A percentile compares a stretch with the other conserved stretches of the same genome.
These are phyloP conservation scores for Fusarium sp. DNA, from an alignment of 2,329 filamentous ascomycete genomes.

Conservation along the genomic window DNA sequence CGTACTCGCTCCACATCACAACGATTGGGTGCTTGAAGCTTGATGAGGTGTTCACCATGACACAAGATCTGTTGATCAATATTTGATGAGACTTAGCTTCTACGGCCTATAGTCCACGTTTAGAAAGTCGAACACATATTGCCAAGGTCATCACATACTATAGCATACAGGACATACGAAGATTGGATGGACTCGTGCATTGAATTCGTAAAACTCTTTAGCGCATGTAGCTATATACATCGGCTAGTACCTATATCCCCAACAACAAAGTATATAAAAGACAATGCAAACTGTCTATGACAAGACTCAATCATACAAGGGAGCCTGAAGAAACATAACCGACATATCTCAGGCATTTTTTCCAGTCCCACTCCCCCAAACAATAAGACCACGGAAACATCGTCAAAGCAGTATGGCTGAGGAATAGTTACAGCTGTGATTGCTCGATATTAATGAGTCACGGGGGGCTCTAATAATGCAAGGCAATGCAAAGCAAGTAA, in stretches of 20 bases:
- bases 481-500: slow-evolving; percentile 21
- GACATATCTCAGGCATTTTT: slow-evolving; percentile 14
- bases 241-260: slow-evolving; percentile 28
- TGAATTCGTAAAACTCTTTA: slow-evolving; percentile 35
- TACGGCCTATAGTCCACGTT: neutral
- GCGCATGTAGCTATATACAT: slow-evolving; percentile 30
- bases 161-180: neutral
- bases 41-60: neutral
- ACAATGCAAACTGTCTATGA: slow-evolving; percentile 19
- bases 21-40: neutral
- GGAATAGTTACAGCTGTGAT: slow-evolving; percentile 5
- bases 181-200: slow-evolving; percentile 12
- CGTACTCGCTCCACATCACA: neutral
- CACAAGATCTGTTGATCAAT: neutral
- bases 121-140: neutral
- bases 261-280: slow-evolving; percentile 20
- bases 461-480: slow-evolving; percentile 22
- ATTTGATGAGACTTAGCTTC: neutral
- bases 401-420: slow-evolving; percentile 8
- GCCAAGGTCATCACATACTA: neutral
- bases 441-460: slow-evolving; percentile 6
- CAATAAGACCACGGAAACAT: slow-evolving; percentile 17
- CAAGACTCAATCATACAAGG: slow-evolving; percentile 35
- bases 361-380: slow-evolving; percentile 9
- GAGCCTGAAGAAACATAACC: slow-evolving; percentile 12